These are phyloP conservation scores for Xylaria castorea DNA, from an alignment of 495 filamentous ascomycete species.

Conservation along the genomic window DNA sequence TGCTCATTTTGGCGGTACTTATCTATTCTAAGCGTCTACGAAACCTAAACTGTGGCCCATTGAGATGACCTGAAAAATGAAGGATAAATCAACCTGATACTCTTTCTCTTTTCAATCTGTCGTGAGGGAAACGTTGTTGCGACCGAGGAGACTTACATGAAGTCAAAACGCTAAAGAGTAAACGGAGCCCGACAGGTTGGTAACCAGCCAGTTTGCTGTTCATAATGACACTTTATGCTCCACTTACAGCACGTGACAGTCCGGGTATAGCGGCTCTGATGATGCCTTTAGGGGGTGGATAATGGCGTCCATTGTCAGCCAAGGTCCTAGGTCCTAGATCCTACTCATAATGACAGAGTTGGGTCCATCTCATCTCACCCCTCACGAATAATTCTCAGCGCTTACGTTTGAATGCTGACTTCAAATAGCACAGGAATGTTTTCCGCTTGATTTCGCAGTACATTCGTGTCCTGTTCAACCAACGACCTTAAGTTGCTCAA, in stretches of 20 bases:
- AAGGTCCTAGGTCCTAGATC: conserved; percentile 6
- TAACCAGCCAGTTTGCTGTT: neutral
- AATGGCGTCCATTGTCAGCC: conserved; percentile 11
- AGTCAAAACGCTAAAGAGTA: neutral
- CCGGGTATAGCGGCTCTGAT: conserved; percentile 22
- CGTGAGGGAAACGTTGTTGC: neutral
- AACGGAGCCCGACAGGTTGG: neutral
- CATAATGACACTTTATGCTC: no score
- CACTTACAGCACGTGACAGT: conserved; percentile 17
- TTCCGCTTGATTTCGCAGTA: neutral
- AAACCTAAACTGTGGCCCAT: neutral
- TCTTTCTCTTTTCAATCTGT: neutral
- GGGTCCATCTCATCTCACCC: neutral
- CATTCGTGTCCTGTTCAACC: neutral
- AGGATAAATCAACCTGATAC: neutral
- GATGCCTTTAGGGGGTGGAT: neutral
- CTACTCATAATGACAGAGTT: neutral
- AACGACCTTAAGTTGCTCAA: neutral
- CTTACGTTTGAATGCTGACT: neutral
- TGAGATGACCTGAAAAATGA: neutral
- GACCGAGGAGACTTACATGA: neutral
- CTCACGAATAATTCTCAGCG: neutral
- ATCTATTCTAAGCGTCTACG: neutral
- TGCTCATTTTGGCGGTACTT: neutral
- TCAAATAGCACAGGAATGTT: neutral